Evolutionary conservation across 2,329 filamentous ascomycete genomes (phyloP), one percentile per base, ranked within the genome.

Genomic region (Tolypocladium paradoxum): DNA sequence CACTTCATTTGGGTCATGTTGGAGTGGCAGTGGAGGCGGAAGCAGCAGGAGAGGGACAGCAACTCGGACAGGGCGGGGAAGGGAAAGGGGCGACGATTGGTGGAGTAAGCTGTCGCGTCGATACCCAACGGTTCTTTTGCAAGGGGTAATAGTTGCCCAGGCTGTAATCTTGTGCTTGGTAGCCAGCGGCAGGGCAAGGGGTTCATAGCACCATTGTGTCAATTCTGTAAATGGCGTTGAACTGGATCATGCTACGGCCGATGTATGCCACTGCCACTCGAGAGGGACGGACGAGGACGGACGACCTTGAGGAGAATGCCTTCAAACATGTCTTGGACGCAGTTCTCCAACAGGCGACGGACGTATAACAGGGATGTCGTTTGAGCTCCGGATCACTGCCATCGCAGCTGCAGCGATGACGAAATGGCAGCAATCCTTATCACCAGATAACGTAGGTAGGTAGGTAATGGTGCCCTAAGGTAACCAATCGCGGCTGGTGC

Each of bases 1-100:
- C 82, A 91, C 55, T 96, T 97, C 69, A 70, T 99, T 20, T 93
- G 92, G 9, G 91, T 99, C 24, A 72, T 99, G 52, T 76, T 97
- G 49, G 90, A 96, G 68, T 99, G 93, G 92, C 82, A 85, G 65
- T 84, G 82, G 81, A 72, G 78, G 53, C 76, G 80, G 62, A 82
- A 82, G 70, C 72, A 81, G 58, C 74, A 72, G 58, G 78, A 76
- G 49, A 72, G 77, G 46, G 77, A 82, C 29, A 75, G 73, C 55
- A 66, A 67, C 46, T 70, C 75, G 12, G 60, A 63, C 43, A 72
- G 67, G 59, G 55, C 58, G 50, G 56, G 59, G 48, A 56, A 50
- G 50, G 58, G 55, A 53, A 67, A 64, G 50, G 56, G 56, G 48
- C 62, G 60, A 58, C 56, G 56, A 46, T 47, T 55, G 50, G 56